These are phyloP conservation scores for Nidularia sp. DNA, from an alignment of 768 basidiomycete species.

Conservation along the genomic window DNA sequence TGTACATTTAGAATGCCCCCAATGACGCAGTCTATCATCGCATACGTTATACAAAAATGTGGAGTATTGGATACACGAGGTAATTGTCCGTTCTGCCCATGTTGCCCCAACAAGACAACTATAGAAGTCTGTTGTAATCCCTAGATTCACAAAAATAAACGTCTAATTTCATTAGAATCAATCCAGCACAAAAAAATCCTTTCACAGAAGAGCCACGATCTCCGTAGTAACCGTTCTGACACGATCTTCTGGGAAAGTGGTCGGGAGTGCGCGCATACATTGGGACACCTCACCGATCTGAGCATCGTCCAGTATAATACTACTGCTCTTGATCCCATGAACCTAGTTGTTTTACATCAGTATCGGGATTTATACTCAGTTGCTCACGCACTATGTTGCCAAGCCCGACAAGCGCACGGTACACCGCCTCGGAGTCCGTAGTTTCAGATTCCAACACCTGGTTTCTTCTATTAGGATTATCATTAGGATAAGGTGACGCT, in stretches of 20 bases:
- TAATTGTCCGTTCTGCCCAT: background rate
- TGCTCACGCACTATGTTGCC: constrained; percentile 60
- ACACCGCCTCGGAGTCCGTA: constrained; percentile 64
- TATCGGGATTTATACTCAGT: background rate
- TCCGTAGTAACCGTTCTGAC: constrained; percentile 47
- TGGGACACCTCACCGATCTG: constrained; percentile 38
- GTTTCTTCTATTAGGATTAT: background rate
- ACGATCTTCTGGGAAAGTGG: constrained; percentile 55
- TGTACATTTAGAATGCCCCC: too few species aligned
- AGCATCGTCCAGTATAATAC: constrained; percentile 26
- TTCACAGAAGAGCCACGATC: constrained; percentile 38
- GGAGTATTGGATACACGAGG: background rate
- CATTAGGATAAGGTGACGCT: background rate
- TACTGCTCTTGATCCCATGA: constrained; percentile 37
- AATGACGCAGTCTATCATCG: background rate
- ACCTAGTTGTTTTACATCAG: constrained; percentile 31
- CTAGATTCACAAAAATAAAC: background rate
- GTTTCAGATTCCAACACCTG: constrained; percentile 48
- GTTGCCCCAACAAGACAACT: background rate
- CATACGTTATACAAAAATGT: background rate
- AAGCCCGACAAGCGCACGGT: constrained; percentile 67
- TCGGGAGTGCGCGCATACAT: constrained; percentile 32
- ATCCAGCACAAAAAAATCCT: constrained; percentile 1
- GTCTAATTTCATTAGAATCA: too few species aligned
- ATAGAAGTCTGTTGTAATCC: background rate